Evolutionary conservation across 345 rosid genomes (phyloP).

Genomic region (Aquilaria sinensis): DNA sequence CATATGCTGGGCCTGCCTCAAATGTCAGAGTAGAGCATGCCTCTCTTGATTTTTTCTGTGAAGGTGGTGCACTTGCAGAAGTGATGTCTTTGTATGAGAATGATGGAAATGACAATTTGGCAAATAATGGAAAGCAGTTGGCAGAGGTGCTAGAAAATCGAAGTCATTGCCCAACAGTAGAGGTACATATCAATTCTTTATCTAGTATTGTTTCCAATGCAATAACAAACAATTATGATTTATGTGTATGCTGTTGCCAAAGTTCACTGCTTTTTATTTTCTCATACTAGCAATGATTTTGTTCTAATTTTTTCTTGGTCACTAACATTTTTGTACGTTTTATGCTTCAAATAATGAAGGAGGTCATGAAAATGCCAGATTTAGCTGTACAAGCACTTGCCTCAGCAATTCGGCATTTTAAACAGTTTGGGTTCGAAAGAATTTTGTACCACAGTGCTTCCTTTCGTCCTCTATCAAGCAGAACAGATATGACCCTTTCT

Average conservation of each 20-base stretch:
- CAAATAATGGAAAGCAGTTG: slow-evolving; percentile 21
- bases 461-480: slow-evolving; percentile 64
- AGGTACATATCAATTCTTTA: slow-evolving; percentile 28
- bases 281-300: neutral
- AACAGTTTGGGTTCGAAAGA: slow-evolving; percentile 88
- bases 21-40: slow-evolving; percentile 67
- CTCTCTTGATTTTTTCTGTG: slow-evolving; percentile 38
- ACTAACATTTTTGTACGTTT: slow-evolving; percentile 1
- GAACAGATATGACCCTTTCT: slow-evolving; percentile 72
- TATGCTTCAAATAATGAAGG: slow-evolving; percentile 30
- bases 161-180: slow-evolving; percentile 25
- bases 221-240: slow-evolving; percentile 3
- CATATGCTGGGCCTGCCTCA: slow-evolving; percentile 90
- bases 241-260: neutral
- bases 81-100: slow-evolving; percentile 60
- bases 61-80: slow-evolving; percentile 72
- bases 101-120: slow-evolving; percentile 22
- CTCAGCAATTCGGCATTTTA: slow-evolving; percentile 61
- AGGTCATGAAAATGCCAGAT: slow-evolving; percentile 73
- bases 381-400: slow-evolving; percentile 85
- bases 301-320: slow-evolving; percentile 4
- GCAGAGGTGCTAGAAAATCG: slow-evolving; percentile 21
- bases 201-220: neutral
- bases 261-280: neutral
- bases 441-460: slow-evolving; percentile 66